Base-by-base conservation (phyloP, 225 moss, liverwort and hornwort species). In the Marchantia paleacea region DNA sequence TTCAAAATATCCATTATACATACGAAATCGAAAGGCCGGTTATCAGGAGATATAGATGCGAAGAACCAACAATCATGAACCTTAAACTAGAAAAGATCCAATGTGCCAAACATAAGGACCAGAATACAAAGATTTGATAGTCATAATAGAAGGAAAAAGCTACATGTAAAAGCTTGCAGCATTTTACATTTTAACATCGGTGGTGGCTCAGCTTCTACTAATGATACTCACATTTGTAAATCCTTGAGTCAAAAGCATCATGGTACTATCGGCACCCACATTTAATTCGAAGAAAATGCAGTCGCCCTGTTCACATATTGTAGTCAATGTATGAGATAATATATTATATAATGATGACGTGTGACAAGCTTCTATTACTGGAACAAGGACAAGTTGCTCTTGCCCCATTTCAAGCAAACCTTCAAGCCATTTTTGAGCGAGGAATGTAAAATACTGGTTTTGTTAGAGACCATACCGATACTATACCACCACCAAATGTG, bases 401-500 rank as follows among this genome's bases (percentile, higher is more conserved):
- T 8, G 62, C n/a, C 62, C 3, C 0, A 50, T 58, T 58, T 58
- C 57, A 55, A 61, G 62, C 55, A 76, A 62, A 16, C 50, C 39
- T 39, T 62, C 62, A 62, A 58, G 20, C 58, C 58, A 58, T 0
- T 58, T 20, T 15, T 58, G 12, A 58, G 18, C 58, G 20, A 19
- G 22, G 58, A 58, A 11, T 50, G 5, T 3, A 78, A n/a, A 39
- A 13, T 26, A 49, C 18, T 24, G 64, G 71, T 48, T 67, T 58
- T 50, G 77, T 9, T 85, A 60, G 52, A 82, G 72, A 50, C 30
- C 84, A 75, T 81, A 89, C 89, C 48, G 94, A 95, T 68, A 99
- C 93, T 52, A 99, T 91, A 19, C 95, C 99, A 31, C 95, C 99
- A 49, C 99, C 95, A 78, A 94, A 99, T 19, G 92, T 92, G 81